Evolutionary conservation across 2,329 filamentous ascomycete genomes (phyloP), one percentile per base, ranked within the genome.

Genomic region (Exserohilum rostratum): DNA sequence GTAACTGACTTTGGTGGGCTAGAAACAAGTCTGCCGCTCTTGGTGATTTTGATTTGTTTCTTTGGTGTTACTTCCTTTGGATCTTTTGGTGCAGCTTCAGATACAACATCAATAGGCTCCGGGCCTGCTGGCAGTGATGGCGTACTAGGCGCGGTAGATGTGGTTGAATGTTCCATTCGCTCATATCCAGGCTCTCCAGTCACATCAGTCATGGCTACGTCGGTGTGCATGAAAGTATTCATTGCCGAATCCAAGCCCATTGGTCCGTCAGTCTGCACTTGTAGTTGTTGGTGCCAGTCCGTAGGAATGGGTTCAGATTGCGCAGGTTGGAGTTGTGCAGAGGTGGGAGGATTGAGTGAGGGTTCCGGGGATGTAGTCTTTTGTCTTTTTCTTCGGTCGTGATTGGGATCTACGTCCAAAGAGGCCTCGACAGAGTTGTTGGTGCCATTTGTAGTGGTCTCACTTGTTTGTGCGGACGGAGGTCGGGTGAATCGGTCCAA

Each of bases 11-110:
- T 72, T 6, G 73, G 73, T 17, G 71, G 67, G 22, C 74, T 70
- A 3, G 79, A 79, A 3, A 77, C 70, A n/a, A 82, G 75, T 50
- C 73, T 80, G n/a, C 80, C 79, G 25, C 71, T 75, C 20, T 76
- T 76, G 45, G 73, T 79, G 33, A 82, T 58, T 50, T 74, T 74
- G 45, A 72, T 68, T 51, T 73, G 76, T 49, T 70, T 74, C 48
- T 70, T 73, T 2, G 69, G 70, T 9, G 63, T 67, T 1, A 47
- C 51, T 29, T 47, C 59, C 13, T 53, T 54, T 7, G 34, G 5
- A 7, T 58, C 38, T 15, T 12, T 34, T 5, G 49, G 34, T 3
- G 29, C 11, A 5, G 39, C 5, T 25, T 53, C 57, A 3, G 46
- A 27, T 11, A 31, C 29, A 7, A 22, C 38, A 4, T 35, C 25